phyloP scores from a whole-genome alignment of 1,284 basidiomycete genomes.

The Cutaneotrichosporon sp. region DNA sequence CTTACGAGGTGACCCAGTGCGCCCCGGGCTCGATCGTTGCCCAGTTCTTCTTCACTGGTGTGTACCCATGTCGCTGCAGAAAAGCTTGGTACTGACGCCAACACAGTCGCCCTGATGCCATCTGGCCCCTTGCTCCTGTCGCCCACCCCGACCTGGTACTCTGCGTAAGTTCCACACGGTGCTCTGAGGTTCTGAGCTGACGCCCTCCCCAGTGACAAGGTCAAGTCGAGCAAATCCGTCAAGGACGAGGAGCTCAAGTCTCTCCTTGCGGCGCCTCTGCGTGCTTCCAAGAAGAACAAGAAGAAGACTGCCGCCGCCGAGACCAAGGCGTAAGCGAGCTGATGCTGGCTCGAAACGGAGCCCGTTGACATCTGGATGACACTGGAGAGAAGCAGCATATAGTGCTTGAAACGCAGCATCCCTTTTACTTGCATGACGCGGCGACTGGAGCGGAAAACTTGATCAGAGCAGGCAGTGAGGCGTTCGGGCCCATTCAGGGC shows the following conservation, averaged over 20 bases:
- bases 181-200: background rate
- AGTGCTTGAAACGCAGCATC: conserved; percentile 2
- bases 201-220: conserved; percentile 55
- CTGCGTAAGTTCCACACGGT: conserved; percentile 63
- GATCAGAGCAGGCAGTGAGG: no score
- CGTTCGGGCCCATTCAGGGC: no score
- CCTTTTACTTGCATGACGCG: background rate
- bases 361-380: background rate
- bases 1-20: conserved; percentile 58
- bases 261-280: conserved; percentile 68
- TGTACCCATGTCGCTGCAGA: conserved; percentile 10
- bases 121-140: conserved; percentile 80
- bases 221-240: conserved; percentile 73
- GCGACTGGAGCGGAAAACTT: no score
- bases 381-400: conserved; percentile 1
- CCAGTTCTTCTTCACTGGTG: conserved; percentile 83
- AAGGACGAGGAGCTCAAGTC: conserved; percentile 79
- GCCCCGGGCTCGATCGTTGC: conserved; percentile 75
- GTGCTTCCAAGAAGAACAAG: conserved; percentile 87
- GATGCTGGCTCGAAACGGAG: background rate
- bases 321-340: conserved; percentile 5
- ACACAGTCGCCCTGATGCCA: conserved; percentile 70
- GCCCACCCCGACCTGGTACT: conserved; percentile 85
- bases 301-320: conserved; percentile 56
- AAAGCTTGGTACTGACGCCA: background rate